A percentile compares a stretch with the other conserved stretches of the same genome.
Conservation (phyloP, 2,329 filamentous ascomycete genomes). For the Parafenestella ontariensis region DNA sequence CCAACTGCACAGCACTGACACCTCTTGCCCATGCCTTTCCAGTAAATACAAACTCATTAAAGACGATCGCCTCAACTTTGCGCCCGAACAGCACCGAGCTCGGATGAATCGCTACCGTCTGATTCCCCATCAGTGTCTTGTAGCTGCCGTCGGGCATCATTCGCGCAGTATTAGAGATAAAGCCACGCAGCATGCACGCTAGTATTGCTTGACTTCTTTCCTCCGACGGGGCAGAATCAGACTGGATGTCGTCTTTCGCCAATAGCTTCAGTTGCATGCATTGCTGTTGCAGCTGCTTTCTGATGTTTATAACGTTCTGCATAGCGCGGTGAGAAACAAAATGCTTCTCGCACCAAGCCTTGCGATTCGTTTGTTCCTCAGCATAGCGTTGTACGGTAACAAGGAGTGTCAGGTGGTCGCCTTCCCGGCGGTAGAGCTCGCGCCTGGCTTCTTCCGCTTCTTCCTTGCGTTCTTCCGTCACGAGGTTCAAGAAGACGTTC, state of each 20-base stretch:
- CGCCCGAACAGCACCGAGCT: constrained; percentile 65
- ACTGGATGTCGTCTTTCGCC: constrained; percentile 22
- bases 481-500: constrained; percentile 66
- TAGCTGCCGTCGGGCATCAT: constrained; percentile 68
- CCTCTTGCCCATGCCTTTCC: constrained; percentile 68
- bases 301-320: constrained; percentile 70
- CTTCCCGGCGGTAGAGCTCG: constrained; percentile 65
- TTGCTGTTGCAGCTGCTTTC: constrained; percentile 66
- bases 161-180: constrained; percentile 66
- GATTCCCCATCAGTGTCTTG: constrained; percentile 66
- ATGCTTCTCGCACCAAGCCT: constrained; percentile 65
- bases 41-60: constrained; percentile 71
- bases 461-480: constrained; percentile 67
- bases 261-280: constrained; percentile 58
- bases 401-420: constrained; percentile 69
- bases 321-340: constrained; percentile 69
- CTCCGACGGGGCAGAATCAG: constrained; percentile 40
- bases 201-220: constrained; percentile 60
- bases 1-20: constrained; percentile 68
- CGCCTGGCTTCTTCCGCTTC: constrained; percentile 62
- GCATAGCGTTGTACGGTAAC: constrained; percentile 67
- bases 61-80: constrained; percentile 68
- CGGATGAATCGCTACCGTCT: constrained; percentile 69
- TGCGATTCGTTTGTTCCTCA: constrained; percentile 64
- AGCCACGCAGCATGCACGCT: constrained; percentile 65